phyloP scores from a whole-genome alignment of 495 filamentous ascomycete species.

The Wilcoxina mikolae region DNA sequence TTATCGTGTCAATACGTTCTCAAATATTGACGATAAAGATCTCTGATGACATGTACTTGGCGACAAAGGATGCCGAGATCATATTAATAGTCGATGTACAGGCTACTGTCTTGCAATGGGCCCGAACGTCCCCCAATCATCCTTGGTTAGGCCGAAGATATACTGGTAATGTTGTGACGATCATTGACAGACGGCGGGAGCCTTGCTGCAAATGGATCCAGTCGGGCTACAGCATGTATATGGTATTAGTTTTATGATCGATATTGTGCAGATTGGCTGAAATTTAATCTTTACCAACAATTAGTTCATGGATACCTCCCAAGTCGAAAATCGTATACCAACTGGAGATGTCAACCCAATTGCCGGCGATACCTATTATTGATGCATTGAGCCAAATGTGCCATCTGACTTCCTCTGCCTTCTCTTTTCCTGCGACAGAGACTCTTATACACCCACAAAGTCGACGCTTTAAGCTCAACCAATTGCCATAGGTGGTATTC shows the following conservation, averaged over 20 bases:
- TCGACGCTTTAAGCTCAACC: not conserved
- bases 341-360: not conserved
- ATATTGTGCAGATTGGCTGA: not conserved
- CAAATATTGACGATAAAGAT: not conserved
- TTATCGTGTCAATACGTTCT: not conserved
- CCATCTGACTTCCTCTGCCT: not conserved
- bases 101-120: not conserved
- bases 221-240: not conserved
- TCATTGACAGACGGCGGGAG: not conserved
- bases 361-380: not conserved
- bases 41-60: not conserved
- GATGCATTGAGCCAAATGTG: not conserved
- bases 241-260: too few species aligned
- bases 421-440: not conserved
- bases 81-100: not conserved
- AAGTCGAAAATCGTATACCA: too few species aligned
- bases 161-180: not conserved
- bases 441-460: not conserved
- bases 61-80: not conserved
- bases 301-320: not conserved
- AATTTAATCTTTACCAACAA: not conserved
- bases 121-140: not conserved
- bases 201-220: not conserved
- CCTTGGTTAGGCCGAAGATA: not conserved
- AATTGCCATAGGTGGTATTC: not conserved